These are phyloP conservation scores for Capsicum baccatum DNA, from an alignment of 257 asterid species.

Conservation along the genomic window DNA sequence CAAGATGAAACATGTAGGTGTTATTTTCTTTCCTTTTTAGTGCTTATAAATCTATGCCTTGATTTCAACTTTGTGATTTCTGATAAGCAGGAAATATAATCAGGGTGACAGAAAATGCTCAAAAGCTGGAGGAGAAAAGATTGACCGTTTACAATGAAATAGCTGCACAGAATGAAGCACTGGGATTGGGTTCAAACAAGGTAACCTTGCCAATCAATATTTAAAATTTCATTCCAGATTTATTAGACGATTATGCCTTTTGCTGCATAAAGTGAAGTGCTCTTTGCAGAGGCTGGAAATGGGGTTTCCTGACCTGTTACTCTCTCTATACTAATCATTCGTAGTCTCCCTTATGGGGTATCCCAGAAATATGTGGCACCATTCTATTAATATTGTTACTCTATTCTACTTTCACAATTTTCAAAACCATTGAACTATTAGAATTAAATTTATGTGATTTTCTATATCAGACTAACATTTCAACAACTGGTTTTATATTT, in stretches of 20 bases:
- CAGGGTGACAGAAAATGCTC: conserved; percentile 74
- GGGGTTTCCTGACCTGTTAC: background rate
- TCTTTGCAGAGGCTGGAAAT: conserved; percentile 11
- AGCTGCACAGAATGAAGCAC: conserved; percentile 45
- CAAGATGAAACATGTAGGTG: background rate
- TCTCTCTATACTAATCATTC: background rate
- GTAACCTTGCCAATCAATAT: conserved; percentile 42
- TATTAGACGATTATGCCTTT: conserved; percentile 17
- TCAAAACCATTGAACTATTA: background rate
- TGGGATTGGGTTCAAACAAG: conserved; percentile 54
- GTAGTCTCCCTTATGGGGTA: background rate
- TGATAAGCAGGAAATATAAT: conserved; percentile 49
- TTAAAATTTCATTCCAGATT: conserved; percentile 20
- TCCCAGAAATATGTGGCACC: conserved; percentile 23
- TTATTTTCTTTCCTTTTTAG: background rate
- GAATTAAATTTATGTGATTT: background rate
- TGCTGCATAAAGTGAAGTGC: conserved; percentile 23
- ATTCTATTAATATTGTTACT: background rate
- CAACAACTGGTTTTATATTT: background rate
- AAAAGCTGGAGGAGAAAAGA: conserved; percentile 69
- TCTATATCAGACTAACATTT: background rate
- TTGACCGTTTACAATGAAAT: conserved; percentile 53
- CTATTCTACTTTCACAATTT: background rate
- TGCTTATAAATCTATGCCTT: background rate
- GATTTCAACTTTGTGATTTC: conserved; percentile 30